These are phyloP conservation scores for Trametes sanguinea DNA, from an alignment of 768 basidiomycete species.

Conservation along the genomic window DNA sequence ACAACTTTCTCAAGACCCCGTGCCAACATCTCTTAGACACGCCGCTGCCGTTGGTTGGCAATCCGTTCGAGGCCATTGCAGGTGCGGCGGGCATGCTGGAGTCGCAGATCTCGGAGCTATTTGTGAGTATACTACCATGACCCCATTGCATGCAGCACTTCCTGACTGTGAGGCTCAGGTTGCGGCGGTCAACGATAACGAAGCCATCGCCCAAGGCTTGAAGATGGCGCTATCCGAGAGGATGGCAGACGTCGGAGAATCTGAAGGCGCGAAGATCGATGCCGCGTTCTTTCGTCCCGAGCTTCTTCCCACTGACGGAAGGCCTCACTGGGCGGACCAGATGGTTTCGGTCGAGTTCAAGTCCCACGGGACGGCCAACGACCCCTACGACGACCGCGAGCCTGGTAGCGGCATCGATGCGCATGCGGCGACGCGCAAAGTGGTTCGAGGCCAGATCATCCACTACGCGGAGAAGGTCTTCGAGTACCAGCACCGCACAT, in stretches of 20 bases:
- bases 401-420: neutral
- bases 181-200: neutral
- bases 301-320: neutral
- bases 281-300: neutral
- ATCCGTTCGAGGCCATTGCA: neutral
- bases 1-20: neutral
- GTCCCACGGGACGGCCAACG: neutral
- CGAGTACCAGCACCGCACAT: conserved; percentile 8
- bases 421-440: neutral
- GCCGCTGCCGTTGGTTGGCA: neutral
- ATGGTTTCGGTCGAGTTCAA: conserved; percentile 14
- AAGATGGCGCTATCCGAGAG: neutral
- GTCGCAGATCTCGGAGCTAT: neutral
- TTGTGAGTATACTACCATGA: neutral
- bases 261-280: conserved; percentile 16
- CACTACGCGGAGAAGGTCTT: conserved; percentile 8
- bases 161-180: neutral
- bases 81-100: neutral
- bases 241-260: neutral
- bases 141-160: neutral
- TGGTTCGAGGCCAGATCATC: conserved; percentile 4
- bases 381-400: conserved; percentile 6
- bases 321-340: conserved; percentile 18
- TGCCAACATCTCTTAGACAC: neutral
- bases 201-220: neutral